Conservation (phyloP, 2,329 filamentous ascomycete species). For the Didymella exigua region DNA sequence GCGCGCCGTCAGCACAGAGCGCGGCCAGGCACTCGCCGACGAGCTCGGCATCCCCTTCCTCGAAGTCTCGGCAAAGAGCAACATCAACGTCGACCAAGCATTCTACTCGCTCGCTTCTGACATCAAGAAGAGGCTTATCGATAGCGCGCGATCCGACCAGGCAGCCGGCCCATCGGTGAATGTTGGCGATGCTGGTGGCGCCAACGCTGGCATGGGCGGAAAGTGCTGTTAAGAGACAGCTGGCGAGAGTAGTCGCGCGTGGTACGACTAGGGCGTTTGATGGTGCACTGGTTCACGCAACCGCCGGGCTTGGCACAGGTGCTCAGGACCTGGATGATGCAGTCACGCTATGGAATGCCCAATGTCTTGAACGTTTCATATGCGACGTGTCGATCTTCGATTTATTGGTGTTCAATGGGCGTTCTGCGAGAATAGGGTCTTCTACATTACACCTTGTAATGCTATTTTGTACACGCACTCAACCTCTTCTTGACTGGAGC, state of each 20-base stretch:
- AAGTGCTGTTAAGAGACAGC: slow-evolving; percentile 45
- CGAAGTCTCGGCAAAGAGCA: slow-evolving; percentile 97
- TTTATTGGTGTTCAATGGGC: slow-evolving; percentile 12
- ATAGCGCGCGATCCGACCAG: slow-evolving; percentile 78
- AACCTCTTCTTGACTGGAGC: neutral
- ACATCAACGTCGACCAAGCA: slow-evolving; percentile 99
- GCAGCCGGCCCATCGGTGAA: slow-evolving; percentile 38
- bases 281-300: neutral
- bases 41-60: slow-evolving; percentile 98
- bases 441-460: slow-evolving; percentile 25
- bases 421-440: slow-evolving; percentile 18
- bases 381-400: slow-evolving; percentile 5
- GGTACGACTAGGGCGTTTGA: slow-evolving; percentile 1
- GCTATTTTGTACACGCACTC: slow-evolving; percentile 19
- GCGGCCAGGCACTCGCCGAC: slow-evolving; percentile 90
- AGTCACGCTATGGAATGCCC: slow-evolving; percentile 3
- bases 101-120: slow-evolving; percentile 95
- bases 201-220: slow-evolving; percentile 42
- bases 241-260: neutral
- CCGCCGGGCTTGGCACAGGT: neutral
- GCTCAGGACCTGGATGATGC: neutral
- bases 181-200: slow-evolving; percentile 36
- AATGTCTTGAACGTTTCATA: neutral
- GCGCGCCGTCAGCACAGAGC: slow-evolving; percentile 88
- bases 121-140: slow-evolving; percentile 98